Base-by-base conservation (phyloP, 192 early-diverging fungal species). In the Pecoramyces ruminantium region DNA sequence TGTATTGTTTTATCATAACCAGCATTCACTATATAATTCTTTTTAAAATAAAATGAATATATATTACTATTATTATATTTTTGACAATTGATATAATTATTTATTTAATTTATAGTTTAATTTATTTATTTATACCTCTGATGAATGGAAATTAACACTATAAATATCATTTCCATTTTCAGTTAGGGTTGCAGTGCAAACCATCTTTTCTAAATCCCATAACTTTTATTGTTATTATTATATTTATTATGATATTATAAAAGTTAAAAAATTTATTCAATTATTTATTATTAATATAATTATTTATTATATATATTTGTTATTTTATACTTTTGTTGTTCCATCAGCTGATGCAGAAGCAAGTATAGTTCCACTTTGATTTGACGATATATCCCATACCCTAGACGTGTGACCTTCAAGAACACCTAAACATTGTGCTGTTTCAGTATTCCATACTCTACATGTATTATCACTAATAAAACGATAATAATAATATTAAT, bases 1-100 rank as follows among this genome's bases (percentile, higher is more conserved):
- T 95, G 88, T 13, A 98, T 92, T 17, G 92, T 92, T 78, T 94
- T 95, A 87, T 99, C 97, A 84, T 99, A 99, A 78, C 96, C 97
- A 21, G 94, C 95, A 29, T 94, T 90, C 2, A 93, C 95, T 78
- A 98, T 82, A 84, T 99, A 93, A 30, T 90, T 88, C 88, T 94
- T 82, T 34, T 34, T 34, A 34, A 6, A 34, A 34, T 29, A 77
- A 80, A 6, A 6, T 34, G 11, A 34, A n/a, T n/a, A n/a, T n/a
- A n/a, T n/a, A n/a, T n/a, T n/a, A n/a, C n/a, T n/a, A n/a, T n/a
- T n/a, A n/a, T 34, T 34, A 34, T 34, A 11, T 34, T 34, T 34
- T 6, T 34, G 3, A 6, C 30, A 34, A 34, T 34, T 34, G 3
- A 3, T 34, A 34, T 34, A 34, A 6, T 6, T 34, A 34, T 34